Evolutionary conservation across 768 basidiomycete species (phyloP), one percentile per base, ranked within the genome.

Genomic region (Coprinopsis strossmayeri): DNA sequence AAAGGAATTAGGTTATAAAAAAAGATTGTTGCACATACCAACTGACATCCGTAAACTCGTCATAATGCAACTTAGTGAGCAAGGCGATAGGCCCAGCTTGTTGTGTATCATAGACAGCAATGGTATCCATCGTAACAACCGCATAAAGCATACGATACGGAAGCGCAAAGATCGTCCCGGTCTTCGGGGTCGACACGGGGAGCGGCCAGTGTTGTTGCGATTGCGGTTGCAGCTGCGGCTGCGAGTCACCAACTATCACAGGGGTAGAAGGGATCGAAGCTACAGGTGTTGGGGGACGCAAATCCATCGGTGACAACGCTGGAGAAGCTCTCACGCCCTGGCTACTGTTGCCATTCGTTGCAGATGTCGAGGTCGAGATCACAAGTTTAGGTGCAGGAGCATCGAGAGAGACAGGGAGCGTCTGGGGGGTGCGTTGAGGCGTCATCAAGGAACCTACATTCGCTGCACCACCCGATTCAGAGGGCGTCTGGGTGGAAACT

Each of bases 71-170:
- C 59, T 94, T 95, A 24, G 87, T 91, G 55, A 99, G 77, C 57
- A 98, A 69, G 59, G 91, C 92, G 45, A 97, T 77, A 0, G 96
- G 96, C 2, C 85, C 81, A 1, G 90, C 78, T 69, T 98, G 95
- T 67, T 98, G 96, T 3, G 94, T 98, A 62, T 99, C 96, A 61
- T 99, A 93, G 45, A 99, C 84, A 23, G 88, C 78, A 38, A 99
- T 82, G 0, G 91, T 84, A 65, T 99, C 96, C 82, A 93, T 96
- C 18, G 95, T 96, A 42, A 92, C 87, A 13, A 98, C 91, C 1
- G 96, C 91, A 58, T 87, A 98, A 35, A 97, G 66, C 85, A 97
- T 88, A 44, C 96, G 77, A 64, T 98, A 97, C 2, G 94, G 90
- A 41, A 98, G 66, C 7, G 88, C 79, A 61, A 98, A 97, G 2